Evolutionary conservation across 2,329 filamentous ascomycete genomes (phyloP), one percentile per base, ranked within the genome.

Genomic region (Epichloe uncinata): DNA sequence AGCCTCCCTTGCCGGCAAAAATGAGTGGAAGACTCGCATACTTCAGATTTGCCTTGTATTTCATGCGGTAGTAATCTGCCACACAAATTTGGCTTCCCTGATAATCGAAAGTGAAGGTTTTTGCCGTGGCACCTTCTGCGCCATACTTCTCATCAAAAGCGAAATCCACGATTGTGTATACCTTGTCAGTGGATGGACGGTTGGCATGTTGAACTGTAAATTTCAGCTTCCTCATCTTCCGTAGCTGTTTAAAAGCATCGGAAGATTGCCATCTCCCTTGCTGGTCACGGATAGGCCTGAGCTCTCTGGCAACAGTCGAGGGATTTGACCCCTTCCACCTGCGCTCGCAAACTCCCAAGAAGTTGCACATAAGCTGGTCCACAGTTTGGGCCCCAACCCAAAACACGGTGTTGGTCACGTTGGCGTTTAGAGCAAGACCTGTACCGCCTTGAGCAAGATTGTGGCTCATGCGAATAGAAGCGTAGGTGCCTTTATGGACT

Each of bases 381-480:
- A 78, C 47, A 1, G 60, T 61, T 43, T 69, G 65, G 2, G 61
- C 54, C 0, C 60, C 65, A 0, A 66, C 74, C 84, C 87, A 97
- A 69, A 98, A 98, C 12, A 85, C 86, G 0, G 87, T 86, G 61
- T 97, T 95, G 50, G 90, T 84, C 33, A 95, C 85, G 60, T 98
- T 91, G 11, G 95, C 81, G 58, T 96, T 97, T 62, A 98, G 71
- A 0, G 85, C 80, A 5, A 97, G 73, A 8, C 79, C 79, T 26
- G 78, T 75, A 34, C 78, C 74, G 1, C 71, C 67, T 60, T 75
- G 61, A n/a, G 53, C 36, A 15, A 63, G 34, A 52, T 63, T 63
- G 64, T 87, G 75, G 44, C 83, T 84, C 20, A 91, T 76, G 41
- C 89, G 81, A 47, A 96, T 82, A 0, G 90, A 89, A 9, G 88